Evolutionary conservation across 139 green algal species (phyloP).

Genomic region (Chlamydomonas incerta): DNA sequence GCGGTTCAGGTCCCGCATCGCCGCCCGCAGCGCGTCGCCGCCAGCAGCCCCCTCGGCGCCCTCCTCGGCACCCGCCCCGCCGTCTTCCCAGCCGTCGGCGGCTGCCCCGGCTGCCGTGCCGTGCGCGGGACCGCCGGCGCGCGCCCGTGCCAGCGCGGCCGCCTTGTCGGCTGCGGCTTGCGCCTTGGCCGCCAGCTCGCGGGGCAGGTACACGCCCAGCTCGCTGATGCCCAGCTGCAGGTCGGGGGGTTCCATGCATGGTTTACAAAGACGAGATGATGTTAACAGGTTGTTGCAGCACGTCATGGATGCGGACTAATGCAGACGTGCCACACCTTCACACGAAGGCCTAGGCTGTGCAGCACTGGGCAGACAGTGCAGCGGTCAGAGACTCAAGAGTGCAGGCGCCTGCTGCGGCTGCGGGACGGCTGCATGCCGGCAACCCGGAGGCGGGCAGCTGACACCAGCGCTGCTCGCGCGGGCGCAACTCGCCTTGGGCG

Average conservation of each 20-base stretch:
- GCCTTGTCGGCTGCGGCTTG: background rate
- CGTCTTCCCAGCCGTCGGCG: too few relatives aligned
- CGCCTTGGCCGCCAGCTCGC: background rate
- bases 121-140: background rate
- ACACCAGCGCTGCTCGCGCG: too few relatives aligned
- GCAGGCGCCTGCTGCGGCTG: too few relatives aligned
- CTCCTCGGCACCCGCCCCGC: background rate
- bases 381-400: background rate
- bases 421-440: too few relatives aligned
- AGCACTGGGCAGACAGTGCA: background rate
- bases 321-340: background rate
- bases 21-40: too few relatives aligned
- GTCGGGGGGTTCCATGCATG: too few relatives aligned
- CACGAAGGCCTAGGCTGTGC: background rate
- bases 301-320: too few relatives aligned
- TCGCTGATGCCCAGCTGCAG: conserved; percentile 17
- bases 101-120: background rate
- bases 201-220: background rate
- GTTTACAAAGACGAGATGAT: too few relatives aligned
- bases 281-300: too few relatives aligned
- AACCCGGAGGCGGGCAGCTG: too few relatives aligned
- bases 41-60: too few relatives aligned
- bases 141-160: background rate
- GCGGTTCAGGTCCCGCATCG: too few relatives aligned
- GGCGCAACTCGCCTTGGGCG: background rate